Percentiles rank a stretch among this genome's conserved stretches.
Evolutionary conservation across 441 rosid genomes (phyloP).

Genomic region (Eutrema salsugineum): DNA sequence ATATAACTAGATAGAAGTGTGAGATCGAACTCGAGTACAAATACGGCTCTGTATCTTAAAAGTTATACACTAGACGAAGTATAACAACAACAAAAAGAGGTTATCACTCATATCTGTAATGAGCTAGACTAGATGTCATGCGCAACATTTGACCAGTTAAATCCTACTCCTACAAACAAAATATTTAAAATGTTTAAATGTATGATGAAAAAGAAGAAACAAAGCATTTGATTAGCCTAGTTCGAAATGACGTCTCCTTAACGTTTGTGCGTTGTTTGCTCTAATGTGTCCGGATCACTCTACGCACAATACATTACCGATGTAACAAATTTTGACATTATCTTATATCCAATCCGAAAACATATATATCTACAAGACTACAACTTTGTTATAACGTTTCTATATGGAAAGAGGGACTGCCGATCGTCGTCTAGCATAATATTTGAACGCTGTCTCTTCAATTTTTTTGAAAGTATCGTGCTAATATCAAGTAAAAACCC

Average conservation of each 20-base stretch:
- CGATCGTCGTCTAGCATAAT: not conserved
- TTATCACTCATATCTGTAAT: not conserved
- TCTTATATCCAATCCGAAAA: not conserved
- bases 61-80: not conserved
- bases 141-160: not conserved
- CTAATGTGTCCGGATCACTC: conserved; percentile 14
- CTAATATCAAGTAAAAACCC: not conserved
- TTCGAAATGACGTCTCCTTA: conserved; percentile 20
- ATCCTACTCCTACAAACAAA: not conserved
- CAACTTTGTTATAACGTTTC: not conserved
- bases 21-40: not conserved
- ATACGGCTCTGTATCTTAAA: not conserved
- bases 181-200: not conserved
- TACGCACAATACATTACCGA: not conserved
- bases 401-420: not conserved
- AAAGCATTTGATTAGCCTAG: conserved; percentile 17
- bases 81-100: not conserved
- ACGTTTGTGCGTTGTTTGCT: conserved; percentile 28
- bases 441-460: not conserved
- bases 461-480: not conserved
- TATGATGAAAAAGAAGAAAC: not conserved
- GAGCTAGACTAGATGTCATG: conserved; percentile 11
- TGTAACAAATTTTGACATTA: not conserved
- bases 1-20: not conserved
- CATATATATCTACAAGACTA: not conserved